Evolutionary conservation across 108 stramenopile genomes (phyloP).

Genomic region (Stephanodiscus minutulus): DNA sequence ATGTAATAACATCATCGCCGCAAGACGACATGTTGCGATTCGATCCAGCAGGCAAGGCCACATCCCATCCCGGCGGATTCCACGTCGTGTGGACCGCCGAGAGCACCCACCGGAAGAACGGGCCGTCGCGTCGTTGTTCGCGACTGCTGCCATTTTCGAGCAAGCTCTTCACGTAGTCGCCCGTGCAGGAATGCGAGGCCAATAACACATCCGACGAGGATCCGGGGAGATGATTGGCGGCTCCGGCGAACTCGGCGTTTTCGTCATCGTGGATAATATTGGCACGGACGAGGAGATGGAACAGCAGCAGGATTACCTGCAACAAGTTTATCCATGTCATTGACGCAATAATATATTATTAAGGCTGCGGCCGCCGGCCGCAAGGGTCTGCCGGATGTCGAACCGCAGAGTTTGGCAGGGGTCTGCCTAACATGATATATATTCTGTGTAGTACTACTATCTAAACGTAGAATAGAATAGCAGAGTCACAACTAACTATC

Average conservation of each 20-base stretch:
- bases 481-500: too few species aligned
- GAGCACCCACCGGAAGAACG: constrained; percentile 31
- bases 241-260: background rate
- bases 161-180: background rate
- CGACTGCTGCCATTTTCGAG: background rate
- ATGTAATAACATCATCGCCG: background rate
- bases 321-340: background rate
- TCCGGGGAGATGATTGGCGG: constrained; percentile 6
- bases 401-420: too few species aligned
- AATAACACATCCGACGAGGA: constrained; percentile 24
- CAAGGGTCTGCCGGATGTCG: too few species aligned
- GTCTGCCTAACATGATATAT: too few species aligned
- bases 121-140: background rate
- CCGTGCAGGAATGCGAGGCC: constrained; percentile 4
- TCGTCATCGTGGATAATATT: background rate
- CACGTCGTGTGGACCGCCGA: constrained; percentile 25
- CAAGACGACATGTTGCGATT: background rate
- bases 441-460: too few species aligned
- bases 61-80: constrained; percentile 26
- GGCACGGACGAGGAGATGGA: background rate
- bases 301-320: background rate
- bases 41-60: constrained; percentile 1
- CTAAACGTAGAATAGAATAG: too few species aligned
- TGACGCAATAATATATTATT: too few species aligned
- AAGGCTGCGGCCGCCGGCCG: too few species aligned